Base-by-base conservation (phyloP, 331 rosid genomes). In the Pyrus hybrid region DNA sequence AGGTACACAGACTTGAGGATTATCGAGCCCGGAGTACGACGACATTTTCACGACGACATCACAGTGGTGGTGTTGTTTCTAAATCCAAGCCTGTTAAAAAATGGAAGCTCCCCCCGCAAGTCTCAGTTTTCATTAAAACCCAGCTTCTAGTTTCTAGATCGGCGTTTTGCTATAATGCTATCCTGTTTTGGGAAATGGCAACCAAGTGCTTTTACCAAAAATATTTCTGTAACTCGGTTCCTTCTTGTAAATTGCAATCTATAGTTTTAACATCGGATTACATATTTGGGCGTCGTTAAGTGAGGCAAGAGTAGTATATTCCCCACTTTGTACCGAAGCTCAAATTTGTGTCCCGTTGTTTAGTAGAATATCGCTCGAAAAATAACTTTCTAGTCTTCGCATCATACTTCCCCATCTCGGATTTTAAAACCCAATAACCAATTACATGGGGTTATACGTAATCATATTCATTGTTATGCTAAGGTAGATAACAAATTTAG, bases 31-130 rank as follows among this genome's bases (percentile, higher is more conserved):
- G 97, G 98, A 18, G 97, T 91, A 65, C 85, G 98, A 81, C 85
- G 98, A 65, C 97, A 93, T 74, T 91, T 93, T 78, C 98, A 93
- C 69, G 98, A 93, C 56, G 98, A 93, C 81, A 88, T 93, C 28
- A 80, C 91, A 2, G 91, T 90, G 5, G 81, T 87, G 65, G 98
- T 93, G 72, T 85, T 91, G 71, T 93, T 83, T 81, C 86, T 93
- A 20, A 87, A 85, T 73, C 83, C 68, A 16, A 75, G 7, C 47
- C 54, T 79, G 65, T 64, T 79, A 60, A 67, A 81, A 66, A 77
- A 78, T 72, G 87, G 82, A 41, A 73, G 33, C 80, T 67, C 86
- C 23, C 82, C 72, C 4, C 79, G 74, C 51, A 77, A 23, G 65
- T 64, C 89, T 80, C 84, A 89, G 5, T 76, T 88, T 82, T 90